These are phyloP conservation scores for Pichia sp. DNA, from an alignment of 1,139 yeast species.

Conservation along the genomic window DNA sequence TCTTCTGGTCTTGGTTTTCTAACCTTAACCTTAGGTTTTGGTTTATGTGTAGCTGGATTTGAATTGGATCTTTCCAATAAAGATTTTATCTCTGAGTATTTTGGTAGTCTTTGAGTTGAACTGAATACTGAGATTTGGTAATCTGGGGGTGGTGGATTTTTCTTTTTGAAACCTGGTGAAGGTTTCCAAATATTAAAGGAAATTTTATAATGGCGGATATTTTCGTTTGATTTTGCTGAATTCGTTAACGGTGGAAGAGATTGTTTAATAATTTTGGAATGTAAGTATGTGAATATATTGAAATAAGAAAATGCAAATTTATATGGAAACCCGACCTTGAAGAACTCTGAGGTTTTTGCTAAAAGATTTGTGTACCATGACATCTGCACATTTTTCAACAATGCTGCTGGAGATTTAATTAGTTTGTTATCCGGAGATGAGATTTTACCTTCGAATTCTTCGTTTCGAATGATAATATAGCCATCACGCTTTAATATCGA, in stretches of 20 bases:
- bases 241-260: constrained; percentile 9
- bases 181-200: constrained; percentile 88
- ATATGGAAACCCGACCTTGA: constrained; percentile 17
- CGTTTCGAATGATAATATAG: constrained; percentile 52
- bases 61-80: constrained; percentile 33
- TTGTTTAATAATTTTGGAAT: constrained; percentile 13
- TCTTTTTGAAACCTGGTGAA: constrained; percentile 63
- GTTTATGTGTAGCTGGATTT: constrained; percentile 12
- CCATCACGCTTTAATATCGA: constrained; percentile 79
- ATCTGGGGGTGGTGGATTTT: constrained; percentile 69
- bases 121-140: constrained; percentile 66
- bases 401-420: not conserved
- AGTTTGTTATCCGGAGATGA: constrained; percentile 4
- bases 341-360: constrained; percentile 8
- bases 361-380: constrained; percentile 17
- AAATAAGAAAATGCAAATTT: constrained; percentile 19
- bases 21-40: constrained; percentile 14
- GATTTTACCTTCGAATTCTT: constrained; percentile 15
- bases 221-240: not conserved
- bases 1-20: constrained; percentile 19
- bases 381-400: constrained; percentile 13
- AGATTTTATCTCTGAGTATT: constrained; percentile 38
- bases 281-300: constrained; percentile 19
- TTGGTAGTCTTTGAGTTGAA: constrained; percentile 53
- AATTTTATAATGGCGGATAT: constrained; percentile 21